Evolutionary conservation across 148 eudicot genomes (phyloP).

Genomic region (Cornus florida): DNA sequence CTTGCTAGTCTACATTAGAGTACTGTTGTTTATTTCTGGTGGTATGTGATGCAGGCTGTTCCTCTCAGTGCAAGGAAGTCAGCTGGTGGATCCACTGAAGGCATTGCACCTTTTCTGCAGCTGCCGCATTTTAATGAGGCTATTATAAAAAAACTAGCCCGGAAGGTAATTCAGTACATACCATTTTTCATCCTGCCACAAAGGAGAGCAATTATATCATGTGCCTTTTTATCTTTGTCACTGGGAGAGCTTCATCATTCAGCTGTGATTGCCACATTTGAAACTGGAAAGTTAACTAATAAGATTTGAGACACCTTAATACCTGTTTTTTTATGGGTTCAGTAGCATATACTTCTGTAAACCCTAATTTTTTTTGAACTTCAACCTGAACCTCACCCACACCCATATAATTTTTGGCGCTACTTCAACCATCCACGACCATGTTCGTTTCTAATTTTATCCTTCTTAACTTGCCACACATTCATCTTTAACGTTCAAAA

Average conservation of each 20-base stretch:
- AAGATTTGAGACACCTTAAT: background rate
- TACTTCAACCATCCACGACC: too few species aligned
- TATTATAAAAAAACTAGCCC: constrained; percentile 65
- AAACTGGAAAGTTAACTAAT: background rate
- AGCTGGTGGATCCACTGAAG: constrained; percentile 74
- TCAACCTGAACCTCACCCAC: too few species aligned
- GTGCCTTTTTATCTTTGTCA: background rate
- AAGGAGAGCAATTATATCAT: background rate
- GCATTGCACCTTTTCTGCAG: constrained; percentile 88
- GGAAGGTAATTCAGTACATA: constrained; percentile 54
- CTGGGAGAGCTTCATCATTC: background rate
- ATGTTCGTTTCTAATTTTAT: too few species aligned
- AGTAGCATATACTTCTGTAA: background rate
- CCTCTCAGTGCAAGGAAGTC: constrained; percentile 88
- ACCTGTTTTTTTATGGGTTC: background rate
- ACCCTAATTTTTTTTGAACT: background rate
- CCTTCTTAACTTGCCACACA: too few species aligned
- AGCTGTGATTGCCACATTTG: background rate
- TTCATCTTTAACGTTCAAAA: too few species aligned
- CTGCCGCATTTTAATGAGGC: constrained; percentile 91
- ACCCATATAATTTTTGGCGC: too few species aligned
- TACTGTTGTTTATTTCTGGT: constrained; percentile 8
- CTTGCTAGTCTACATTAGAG: background rate
- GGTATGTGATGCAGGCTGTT: constrained; percentile 66
- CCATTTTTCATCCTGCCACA: background rate